These are phyloP conservation scores for Verticillium longisporum DNA, from an alignment of 2,329 filamentous ascomycete genomes.

Conservation along the genomic window DNA sequence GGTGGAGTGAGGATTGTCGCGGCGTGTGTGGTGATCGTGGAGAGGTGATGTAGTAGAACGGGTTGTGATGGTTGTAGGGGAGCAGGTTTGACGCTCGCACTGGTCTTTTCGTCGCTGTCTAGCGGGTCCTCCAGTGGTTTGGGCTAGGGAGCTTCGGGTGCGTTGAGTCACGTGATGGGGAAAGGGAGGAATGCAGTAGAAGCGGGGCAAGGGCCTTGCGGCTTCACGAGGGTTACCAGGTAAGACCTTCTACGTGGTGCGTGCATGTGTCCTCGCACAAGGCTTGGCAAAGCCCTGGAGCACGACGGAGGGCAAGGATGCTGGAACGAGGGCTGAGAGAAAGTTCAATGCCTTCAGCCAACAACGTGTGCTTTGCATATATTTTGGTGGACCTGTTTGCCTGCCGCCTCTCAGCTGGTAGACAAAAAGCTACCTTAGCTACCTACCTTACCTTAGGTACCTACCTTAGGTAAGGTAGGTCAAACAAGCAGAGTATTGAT, in stretches of 20 bases:
- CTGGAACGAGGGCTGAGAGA: not conserved
- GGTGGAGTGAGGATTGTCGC: not conserved
- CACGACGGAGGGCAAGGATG: not conserved
- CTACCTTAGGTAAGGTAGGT: no score
- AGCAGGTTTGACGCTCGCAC: not conserved
- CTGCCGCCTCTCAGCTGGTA: no score
- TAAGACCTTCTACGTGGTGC: no score
- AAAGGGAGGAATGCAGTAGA: not conserved
- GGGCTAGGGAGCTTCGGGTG: not conserved
- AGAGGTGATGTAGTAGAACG: slow-evolving; percentile 1
- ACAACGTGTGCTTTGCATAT: no score
- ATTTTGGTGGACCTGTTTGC: no score
- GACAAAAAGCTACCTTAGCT: no score
- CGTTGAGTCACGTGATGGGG: not conserved
- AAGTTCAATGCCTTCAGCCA: no score
- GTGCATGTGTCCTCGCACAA: no score
- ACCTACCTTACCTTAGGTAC: no score
- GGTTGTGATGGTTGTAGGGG: not conserved
- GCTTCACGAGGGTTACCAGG: no score
- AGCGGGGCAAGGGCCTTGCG: not conserved
- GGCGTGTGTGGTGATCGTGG: not conserved
- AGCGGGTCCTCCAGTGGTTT: not conserved
- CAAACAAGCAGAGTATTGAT: no score
- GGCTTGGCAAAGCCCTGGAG: no score
- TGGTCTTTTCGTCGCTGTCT: not conserved